Base-by-base conservation (phyloP, 225 moss, liverwort and hornwort species). In the Asterella californica region DNA sequence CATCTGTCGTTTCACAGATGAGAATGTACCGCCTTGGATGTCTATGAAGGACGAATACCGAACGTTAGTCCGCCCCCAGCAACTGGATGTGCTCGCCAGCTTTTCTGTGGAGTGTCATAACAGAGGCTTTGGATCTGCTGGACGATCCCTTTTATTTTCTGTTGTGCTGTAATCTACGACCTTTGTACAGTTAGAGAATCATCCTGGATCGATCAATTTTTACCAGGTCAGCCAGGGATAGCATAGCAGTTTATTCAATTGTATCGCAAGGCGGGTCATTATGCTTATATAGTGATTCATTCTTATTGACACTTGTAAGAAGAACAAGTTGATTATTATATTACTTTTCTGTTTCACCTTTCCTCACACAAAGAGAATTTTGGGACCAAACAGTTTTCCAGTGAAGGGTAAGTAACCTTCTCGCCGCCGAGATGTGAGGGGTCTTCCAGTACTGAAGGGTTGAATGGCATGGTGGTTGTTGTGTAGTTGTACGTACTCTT, bases 121-220 rank as follows among this genome's bases (percentile, higher is more conserved):
- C 72, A 47, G 46, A 76, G 72, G 79, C 42, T 66, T 47, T 75
- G 24, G 46, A 53, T 50, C 60, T 76, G n/a, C 72, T 75, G 53
- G 79, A 76, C 17, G 62, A 52, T 82, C 79, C 70, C 47, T 29
- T 64, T 70, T 55, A 48, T 72, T 55, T 60, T 78, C 65, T 79
- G 34, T 70, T 79, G 79, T 85, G 85, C 79, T 85, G 75, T 85
- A 54, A 75, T 75, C 30, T 81, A 63, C 34, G 38, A 52, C 67
- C 55, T 69, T 79, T 76, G 75, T 75, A 75, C 69, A 84, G 81
- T 29, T 48, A 55, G 70, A 81, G 66, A 76, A 64, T 81, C 34
- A 81, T 84, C 70, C 64, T 32, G 52, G 32, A 70, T 64, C 30
- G 78, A 81, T 84, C 81, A 49, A 74, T 84, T 74, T 84, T 74